Conservation (phyloP, 2,329 filamentous ascomycete genomes). For the Botrytis sinoallii region DNA sequence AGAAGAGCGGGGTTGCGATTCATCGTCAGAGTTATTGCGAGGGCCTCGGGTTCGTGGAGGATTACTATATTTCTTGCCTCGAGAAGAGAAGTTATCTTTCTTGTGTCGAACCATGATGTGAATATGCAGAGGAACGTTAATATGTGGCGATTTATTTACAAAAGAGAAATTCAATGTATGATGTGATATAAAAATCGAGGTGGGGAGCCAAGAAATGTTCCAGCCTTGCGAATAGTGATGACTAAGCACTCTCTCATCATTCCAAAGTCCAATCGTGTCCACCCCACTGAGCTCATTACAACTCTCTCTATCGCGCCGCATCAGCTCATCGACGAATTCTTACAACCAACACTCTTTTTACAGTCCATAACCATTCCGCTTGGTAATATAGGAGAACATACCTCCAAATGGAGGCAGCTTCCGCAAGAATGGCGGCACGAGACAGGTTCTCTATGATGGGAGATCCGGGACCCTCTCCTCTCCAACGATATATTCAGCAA, state of each 20-base stretch:
- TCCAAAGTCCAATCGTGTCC: slow-evolving; percentile 18
- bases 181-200: slow-evolving; percentile 7
- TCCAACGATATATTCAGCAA: slow-evolving; percentile 93
- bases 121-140: slow-evolving; percentile 4
- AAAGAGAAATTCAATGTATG: neutral
- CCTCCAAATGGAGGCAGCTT: slow-evolving; percentile 80
- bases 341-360: neutral
- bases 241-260: slow-evolving; percentile 14
- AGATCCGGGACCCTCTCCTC: slow-evolving; percentile 74
- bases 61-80: slow-evolving; percentile 66
- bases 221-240: slow-evolving; percentile 8
- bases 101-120: slow-evolving; percentile 85
- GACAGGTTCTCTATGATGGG: slow-evolving; percentile 87
- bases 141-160: neutral
- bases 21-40: slow-evolving; percentile 49
- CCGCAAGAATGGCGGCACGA: slow-evolving; percentile 89
- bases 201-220: slow-evolving; percentile 14
- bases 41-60: slow-evolving; percentile 45
- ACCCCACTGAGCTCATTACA: slow-evolving; percentile 13
- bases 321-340: slow-evolving; percentile 5
- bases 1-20: slow-evolving; percentile 39
- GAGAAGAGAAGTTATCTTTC: slow-evolving; percentile 71
- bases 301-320: slow-evolving; percentile 7
- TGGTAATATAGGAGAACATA: slow-evolving; percentile 24
- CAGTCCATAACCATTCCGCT: neutral